Evolutionary conservation across 352 stramenopile genomes (phyloP), one percentile per base, ranked within the genome.

Genomic region (Elongisporangium undulatum): DNA sequence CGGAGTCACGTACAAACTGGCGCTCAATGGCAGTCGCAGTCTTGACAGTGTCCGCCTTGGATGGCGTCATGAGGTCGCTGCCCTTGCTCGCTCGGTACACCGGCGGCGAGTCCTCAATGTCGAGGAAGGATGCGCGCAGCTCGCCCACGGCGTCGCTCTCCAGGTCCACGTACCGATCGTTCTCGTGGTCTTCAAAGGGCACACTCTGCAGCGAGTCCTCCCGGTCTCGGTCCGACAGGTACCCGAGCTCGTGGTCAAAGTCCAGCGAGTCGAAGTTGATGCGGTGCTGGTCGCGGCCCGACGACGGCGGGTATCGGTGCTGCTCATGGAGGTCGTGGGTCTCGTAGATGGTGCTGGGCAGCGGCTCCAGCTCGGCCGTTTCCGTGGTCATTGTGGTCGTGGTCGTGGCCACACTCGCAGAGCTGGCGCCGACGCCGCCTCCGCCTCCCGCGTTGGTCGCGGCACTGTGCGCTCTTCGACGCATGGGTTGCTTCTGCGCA

Each of bases 401-500:
- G 12, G 49, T 22, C 13, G 49, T 67, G 0, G 49, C 22, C 51
- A 61, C 58, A 19, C 39, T 56, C 0, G 58, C 26, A 2, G 65
- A 49, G 7, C 21, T 64, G 29, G 21, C 58, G 9, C 62, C 62
- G 21, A 34, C 55, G 48, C 53, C 58, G 9, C 62, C 62, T 24
- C 41, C 55, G 48, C 53, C 53, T 48, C 54, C 66, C 51, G 62
- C 63, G 19, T 72, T 67, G 19, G 64, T 56, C 9, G 75, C 82
- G 1, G 77, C 82, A 59, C 82, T 92, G 60, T 94, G 82, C 1
- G 85, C 83, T 29, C 85, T 66, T 38, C 85, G 69, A 19, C 85
- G 70, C 85, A 94, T 94, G 9, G 85, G 85, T 54, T 92, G 85
- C 63, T 92, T 87, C 56, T 75, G 62, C 53, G 21, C 61, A 51